These are phyloP conservation scores for Zancudomyces culisetae DNA, from an alignment of 371 early-diverging fungal genomes.

Conservation along the genomic window DNA sequence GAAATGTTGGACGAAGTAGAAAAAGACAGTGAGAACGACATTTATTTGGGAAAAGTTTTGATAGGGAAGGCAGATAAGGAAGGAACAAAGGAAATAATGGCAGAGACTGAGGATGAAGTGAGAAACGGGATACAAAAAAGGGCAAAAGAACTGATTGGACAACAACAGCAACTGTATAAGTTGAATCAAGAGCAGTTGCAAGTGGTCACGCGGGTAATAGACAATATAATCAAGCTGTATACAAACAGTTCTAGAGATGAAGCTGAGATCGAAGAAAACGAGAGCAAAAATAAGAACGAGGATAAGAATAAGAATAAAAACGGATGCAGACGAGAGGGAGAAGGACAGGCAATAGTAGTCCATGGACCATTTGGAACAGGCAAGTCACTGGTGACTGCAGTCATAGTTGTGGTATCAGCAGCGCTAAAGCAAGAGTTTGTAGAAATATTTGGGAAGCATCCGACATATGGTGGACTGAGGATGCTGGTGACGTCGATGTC, in stretches of 20 bases:
- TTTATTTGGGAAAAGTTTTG: no score
- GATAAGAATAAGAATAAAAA: background rate
- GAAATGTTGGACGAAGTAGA: no score
- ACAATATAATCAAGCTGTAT: background rate
- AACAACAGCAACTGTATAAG: background rate
- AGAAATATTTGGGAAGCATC: constrained; percentile 6
- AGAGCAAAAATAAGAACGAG: background rate
- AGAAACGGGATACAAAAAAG: no score
- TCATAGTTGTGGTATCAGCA: constrained; percentile 52
- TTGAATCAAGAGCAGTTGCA: background rate
- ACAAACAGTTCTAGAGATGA: background rate
- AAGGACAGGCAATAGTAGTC: constrained; percentile 14
- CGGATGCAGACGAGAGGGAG: background rate
- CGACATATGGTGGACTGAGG: constrained; percentile 18
- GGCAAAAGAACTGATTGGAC: background rate
- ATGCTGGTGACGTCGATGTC: constrained; percentile 43
- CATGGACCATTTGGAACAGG: constrained; percentile 48
- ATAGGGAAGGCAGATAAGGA: no score
- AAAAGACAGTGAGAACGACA: no score
- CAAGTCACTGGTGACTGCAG: constrained; percentile 49
- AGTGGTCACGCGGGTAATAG: background rate
- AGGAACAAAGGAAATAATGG: no score
- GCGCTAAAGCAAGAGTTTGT: constrained; percentile 29
- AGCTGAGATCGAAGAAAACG: background rate
- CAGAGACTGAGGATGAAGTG: no score